phyloP scores from a whole-genome alignment of 352 stramenopile genomes.

The Phytophthora quininea region DNA sequence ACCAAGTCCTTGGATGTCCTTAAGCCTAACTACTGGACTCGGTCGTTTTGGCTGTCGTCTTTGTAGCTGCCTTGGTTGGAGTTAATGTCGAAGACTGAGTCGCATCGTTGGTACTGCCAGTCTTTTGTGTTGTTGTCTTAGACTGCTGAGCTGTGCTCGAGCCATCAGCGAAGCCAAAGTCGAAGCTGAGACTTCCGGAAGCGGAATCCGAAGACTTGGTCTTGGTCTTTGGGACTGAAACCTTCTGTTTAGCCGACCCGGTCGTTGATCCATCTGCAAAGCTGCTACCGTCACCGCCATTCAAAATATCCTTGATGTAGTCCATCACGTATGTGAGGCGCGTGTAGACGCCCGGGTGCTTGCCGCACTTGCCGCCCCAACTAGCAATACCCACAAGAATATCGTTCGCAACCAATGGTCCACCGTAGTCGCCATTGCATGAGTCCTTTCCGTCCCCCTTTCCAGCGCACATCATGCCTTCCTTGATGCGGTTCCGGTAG shows the following conservation, averaged over 20 bases:
- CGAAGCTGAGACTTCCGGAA: background rate
- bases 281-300: constrained; percentile 32
- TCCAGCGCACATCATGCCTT: constrained; percentile 67
- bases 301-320: constrained; percentile 65
- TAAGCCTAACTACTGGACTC: too few relatives aligned
- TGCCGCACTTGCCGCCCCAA: constrained; percentile 68
- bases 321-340: constrained; percentile 61
- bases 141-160: too few relatives aligned
- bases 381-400: constrained; percentile 66
- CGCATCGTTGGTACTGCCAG: too few relatives aligned
- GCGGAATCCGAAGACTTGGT: background rate
- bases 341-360: constrained; percentile 56
- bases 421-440: constrained; percentile 74
- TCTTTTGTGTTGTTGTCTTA: too few relatives aligned
- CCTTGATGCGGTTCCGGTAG: constrained; percentile 59
- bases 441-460: constrained; percentile 48
- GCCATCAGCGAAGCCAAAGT: background rate
- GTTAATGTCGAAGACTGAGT: too few relatives aligned
- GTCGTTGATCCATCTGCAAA: constrained; percentile 5
- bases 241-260: background rate
- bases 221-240: background rate
- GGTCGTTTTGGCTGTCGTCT: too few relatives aligned
- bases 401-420: constrained; percentile 51
- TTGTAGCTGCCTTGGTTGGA: too few relatives aligned
- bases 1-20: too few relatives aligned